Conservation (phyloP, 306 rosid genomes). For the Begonia masoniana region DNA sequence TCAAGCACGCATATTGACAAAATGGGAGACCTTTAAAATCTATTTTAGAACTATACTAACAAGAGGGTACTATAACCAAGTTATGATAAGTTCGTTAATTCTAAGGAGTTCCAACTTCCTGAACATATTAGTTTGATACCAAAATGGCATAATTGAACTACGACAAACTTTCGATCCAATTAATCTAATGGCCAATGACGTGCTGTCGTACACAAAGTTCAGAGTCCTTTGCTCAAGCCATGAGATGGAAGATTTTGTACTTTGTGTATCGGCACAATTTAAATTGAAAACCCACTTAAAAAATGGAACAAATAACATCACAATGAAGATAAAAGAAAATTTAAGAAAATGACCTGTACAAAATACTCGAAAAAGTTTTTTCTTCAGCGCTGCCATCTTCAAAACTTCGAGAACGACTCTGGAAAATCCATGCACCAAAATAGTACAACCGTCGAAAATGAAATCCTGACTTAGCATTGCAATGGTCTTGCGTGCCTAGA, state of each 20-base stretch:
- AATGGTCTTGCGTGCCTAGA: conserved; percentile 81
- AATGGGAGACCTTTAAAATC: too few relatives aligned
- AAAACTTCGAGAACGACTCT: conserved; percentile 80
- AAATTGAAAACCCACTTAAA: background rate
- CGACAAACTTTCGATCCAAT: too few relatives aligned
- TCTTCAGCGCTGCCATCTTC: conserved; percentile 67
- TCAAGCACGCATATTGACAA: too few relatives aligned
- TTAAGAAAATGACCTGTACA: conserved; percentile 57
- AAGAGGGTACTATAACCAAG: too few relatives aligned
- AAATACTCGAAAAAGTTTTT: conserved; percentile 71
- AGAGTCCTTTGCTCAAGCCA: background rate
- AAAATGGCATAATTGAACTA: too few relatives aligned
- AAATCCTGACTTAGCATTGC: conserved; percentile 93
- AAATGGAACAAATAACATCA: too few relatives aligned
- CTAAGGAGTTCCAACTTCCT: too few relatives aligned
- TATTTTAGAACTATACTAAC: too few relatives aligned
- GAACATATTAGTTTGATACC: too few relatives aligned
- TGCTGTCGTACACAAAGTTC: too few relatives aligned
- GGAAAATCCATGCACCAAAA: conserved; percentile 90
- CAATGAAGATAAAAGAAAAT: background rate
- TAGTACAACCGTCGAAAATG: conserved; percentile 82
- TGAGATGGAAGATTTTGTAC: background rate
- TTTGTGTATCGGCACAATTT: background rate
- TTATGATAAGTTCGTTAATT: too few relatives aligned
- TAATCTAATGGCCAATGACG: too few relatives aligned